A percentile compares a stretch with the other conserved stretches of the same genome.
Evolutionary conservation across 208 protist genomes (phyloP).

Genomic region (Acanthamoeba sp.): DNA sequence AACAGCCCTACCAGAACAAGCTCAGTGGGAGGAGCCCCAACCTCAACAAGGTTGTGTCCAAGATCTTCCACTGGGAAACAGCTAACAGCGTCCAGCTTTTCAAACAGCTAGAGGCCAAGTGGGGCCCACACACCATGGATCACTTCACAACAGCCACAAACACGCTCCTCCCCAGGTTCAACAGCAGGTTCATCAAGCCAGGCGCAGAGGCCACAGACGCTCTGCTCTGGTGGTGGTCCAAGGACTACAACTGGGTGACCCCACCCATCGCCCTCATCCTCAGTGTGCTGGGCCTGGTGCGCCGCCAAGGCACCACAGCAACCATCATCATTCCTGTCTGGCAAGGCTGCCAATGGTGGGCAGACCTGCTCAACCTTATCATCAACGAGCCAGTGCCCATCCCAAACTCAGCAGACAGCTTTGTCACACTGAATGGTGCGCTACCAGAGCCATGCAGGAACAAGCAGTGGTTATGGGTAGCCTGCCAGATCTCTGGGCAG

Average conservation of each 20-base stretch:
- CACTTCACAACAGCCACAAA: not conserved
- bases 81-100: not conserved
- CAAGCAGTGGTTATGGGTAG: not conserved
- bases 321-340: not conserved
- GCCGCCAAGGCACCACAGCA: not conserved
- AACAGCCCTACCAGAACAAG: constrained; percentile 2
- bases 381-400: no score
- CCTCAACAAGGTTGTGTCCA: not conserved
- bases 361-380: not conserved
- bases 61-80: not conserved
- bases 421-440: no score
- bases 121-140: not conserved
- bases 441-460: not conserved
- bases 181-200: not conserved
- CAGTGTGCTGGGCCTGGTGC: not conserved
- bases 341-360: not conserved
- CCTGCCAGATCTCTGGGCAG: not conserved
- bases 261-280: constrained; percentile 14
- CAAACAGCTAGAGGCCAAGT: not conserved
- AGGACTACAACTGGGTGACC: constrained; percentile 2
- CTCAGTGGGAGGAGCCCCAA: not conserved
- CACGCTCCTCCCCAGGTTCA: not conserved
- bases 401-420: no score
- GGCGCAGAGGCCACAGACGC: not conserved
- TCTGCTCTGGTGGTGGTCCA: not conserved